Evolutionary conservation across 2,329 filamentous ascomycete species (phyloP), one percentile per base, ranked within the genome.

Genomic region (Zasmidium citrigriseum): DNA sequence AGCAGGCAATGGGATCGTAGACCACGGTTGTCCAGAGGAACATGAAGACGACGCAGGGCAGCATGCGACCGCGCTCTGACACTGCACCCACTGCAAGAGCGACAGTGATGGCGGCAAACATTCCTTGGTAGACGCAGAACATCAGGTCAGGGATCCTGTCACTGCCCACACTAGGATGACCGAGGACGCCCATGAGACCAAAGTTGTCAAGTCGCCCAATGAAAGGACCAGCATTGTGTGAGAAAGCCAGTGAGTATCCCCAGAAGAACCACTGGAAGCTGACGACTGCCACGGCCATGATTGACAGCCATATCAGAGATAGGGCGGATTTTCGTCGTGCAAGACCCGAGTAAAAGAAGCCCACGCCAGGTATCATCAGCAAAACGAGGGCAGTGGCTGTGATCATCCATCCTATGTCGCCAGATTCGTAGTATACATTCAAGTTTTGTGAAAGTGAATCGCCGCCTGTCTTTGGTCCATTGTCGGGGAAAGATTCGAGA

Each of bases 211-310:
- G 79, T 68, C 92, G 82, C 58, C 91, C 91, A 62, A 96, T 90
- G 73, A 86, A 96, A 45, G 80, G 83, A 48, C 88, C 87, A 23
- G 89, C 89, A 1, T 83, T 82, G 75, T 93, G 90, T 16, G 90
- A 95, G 73, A 93, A 95, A 49, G 89, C 86, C 11, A 95, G 77
- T 3, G 89, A 92, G 73, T 91, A 96, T 49, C 91, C 91, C 91
- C 91, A 96, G 80, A 96, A 93, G 80, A 96, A 96, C 91, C 92
- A 96, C 72, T 96, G 91, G 77, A 96, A 96, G 51, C 86, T 88
- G 60, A 92, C 86, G 64, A 96, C 86, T 11, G 86, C 89, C 3
- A 89, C 85, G 16, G 90, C 88, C 79, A 96, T 88, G 78, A 96
- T 84, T 14, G 90, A 90, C 3, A 96, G 83, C 83, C 90, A 93